Percentiles rank a stretch among this genome's conserved stretches.
These are phyloP conservation scores for Pterocarpus macrocarpus DNA, from an alignment of 306 rosid genomes.

Conservation along the genomic window DNA sequence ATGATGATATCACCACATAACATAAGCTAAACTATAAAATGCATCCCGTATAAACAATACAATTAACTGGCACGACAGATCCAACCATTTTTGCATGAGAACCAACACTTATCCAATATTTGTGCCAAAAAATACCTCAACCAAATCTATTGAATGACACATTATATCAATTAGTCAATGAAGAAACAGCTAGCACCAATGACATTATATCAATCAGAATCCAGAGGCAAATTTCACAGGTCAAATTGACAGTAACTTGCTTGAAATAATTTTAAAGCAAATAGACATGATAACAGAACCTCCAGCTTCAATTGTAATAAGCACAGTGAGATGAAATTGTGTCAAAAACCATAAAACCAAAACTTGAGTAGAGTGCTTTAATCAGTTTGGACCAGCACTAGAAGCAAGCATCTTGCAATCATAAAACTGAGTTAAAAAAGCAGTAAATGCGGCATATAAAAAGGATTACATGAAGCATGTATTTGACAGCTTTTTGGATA, in stretches of 20 bases:
- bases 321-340: conserved; percentile 2
- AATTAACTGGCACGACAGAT: neutral
- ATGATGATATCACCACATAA: neutral
- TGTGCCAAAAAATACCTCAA: neutral
- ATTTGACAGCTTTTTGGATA: conserved; percentile 55
- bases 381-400: conserved; percentile 13
- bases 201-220: too few species aligned
- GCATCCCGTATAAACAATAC: conserved; percentile 1
- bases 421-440: conserved; percentile 7
- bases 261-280: conserved; percentile 1
- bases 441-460: conserved; percentile 31
- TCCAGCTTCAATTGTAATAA: neutral
- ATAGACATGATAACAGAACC: conserved; percentile 6
- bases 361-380: conserved; percentile 19
- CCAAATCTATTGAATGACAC: neutral
- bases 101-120: neutral
- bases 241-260: neutral
- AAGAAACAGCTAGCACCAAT: too few species aligned
- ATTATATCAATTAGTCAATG: neutral
- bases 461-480: conserved; percentile 75
- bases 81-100: neutral
- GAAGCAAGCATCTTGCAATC: conserved; percentile 1
- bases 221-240: neutral
- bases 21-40: neutral
- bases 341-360: conserved; percentile 24